Evolutionary conservation across 2,329 filamentous ascomycete species (phyloP), one percentile per base, ranked within the genome.

Genomic region (Talaromyces atroroseus): DNA sequence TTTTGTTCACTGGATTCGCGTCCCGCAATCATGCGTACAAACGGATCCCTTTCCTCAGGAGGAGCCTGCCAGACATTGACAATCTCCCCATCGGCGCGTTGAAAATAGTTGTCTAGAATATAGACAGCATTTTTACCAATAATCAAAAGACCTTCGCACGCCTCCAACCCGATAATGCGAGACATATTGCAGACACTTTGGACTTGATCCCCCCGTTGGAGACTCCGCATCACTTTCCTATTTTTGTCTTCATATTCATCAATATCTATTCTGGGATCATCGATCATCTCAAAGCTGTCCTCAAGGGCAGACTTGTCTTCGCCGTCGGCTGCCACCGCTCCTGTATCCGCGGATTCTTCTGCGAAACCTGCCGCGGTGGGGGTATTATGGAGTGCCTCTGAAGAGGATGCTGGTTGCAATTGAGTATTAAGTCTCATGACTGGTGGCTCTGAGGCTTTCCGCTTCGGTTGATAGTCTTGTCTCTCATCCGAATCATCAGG

Each of bases 201-300:
- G 1, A 99, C 92, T 56, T 92, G 84, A 65, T 99, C 94, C 5
- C 92, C 91, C 12, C 88, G 87, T 64, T 96, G 88, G 11, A 99
- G 79, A 61, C 90, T 92, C 52, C 94, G 84, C 90, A 97, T 95
- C 46, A 99, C 92, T 71, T 96, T 96, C 46, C 95, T 84, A 66
- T 99, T 97, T 76, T 96, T 97, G 71, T 99, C 95, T 72, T 99
- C 95, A 60, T 95, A 95, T 1, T 86, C 87, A 62, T 94, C 90
- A 24, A 89, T 83, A 42, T 88, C 84, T 56, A 92, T 88, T 65
- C 91, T 91, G 0, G 92, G 92, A 59, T 96, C 92, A 59, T 97
- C 92, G 6, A 99, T 87, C 62, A 99, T 84, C 73, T 99, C 94
- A 67, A 96, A 99, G 62, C 95, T 95, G 47, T 97, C 94, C 57